Conservation (phyloP, 2,329 filamentous ascomycete genomes). For the Exophiala sp. region DNA sequence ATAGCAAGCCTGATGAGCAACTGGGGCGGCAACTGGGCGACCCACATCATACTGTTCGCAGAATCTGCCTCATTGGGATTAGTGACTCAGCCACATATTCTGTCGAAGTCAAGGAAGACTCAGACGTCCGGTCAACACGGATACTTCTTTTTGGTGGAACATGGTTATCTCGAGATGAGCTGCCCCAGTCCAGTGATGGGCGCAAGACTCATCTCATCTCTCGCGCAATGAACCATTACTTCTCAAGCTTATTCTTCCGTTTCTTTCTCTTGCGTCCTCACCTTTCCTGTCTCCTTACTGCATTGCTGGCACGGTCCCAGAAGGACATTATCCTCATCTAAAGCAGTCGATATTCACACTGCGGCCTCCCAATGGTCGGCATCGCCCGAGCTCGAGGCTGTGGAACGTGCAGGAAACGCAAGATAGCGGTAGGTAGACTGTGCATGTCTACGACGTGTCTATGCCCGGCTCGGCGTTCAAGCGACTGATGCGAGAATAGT, state of each 20-base stretch:
- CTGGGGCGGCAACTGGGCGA: too few relatives aligned
- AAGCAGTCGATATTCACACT: too few relatives aligned
- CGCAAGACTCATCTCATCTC: too few relatives aligned
- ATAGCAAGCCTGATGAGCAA: too few relatives aligned
- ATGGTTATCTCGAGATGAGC: too few relatives aligned
- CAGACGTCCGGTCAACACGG: not conserved
- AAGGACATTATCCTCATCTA: not conserved
- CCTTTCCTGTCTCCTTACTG: not conserved
- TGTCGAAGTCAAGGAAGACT: too few relatives aligned
- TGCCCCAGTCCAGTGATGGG: too few relatives aligned
- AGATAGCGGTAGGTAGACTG: slow-evolving; percentile 25
- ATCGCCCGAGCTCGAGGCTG: slow-evolving; percentile 31
- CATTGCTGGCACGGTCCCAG: not conserved
- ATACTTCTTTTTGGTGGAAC: too few relatives aligned
- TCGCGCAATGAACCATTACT: too few relatives aligned
- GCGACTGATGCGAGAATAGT: slow-evolving; percentile 23
- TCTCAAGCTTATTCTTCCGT: not conserved
- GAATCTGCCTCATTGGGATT: slow-evolving; percentile 13
- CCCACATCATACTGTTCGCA: slow-evolving; percentile 6
- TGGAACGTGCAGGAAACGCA: slow-evolving; percentile 30
- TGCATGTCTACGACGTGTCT: not conserved
- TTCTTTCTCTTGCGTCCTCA: not conserved
- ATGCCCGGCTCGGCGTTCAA: not conserved
- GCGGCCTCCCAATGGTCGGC: slow-evolving; percentile 28
- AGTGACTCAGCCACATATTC: slow-evolving; percentile 5